These are phyloP conservation scores for Beauveria pseudobassiana DNA, from an alignment of 2,329 filamentous ascomycete species.

Conservation along the genomic window DNA sequence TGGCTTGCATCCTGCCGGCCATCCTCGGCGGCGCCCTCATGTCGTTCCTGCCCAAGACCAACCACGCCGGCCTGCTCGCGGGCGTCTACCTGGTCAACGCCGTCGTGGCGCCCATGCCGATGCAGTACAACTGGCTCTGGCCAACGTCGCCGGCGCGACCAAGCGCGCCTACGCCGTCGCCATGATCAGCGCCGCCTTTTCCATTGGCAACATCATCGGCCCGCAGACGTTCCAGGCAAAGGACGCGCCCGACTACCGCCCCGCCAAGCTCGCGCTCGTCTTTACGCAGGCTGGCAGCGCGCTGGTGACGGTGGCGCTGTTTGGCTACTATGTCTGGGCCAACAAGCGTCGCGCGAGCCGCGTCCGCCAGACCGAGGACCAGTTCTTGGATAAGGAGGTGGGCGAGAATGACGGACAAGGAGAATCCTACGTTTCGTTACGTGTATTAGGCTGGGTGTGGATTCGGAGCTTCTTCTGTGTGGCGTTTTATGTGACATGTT, in stretches of 20 bases:
- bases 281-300: slow-evolving; percentile 5
- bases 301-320: slow-evolving; percentile 14
- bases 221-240: slow-evolving; percentile 28
- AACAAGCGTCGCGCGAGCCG: slow-evolving; percentile 31
- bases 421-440: slow-evolving; percentile 52
- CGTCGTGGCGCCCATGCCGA: slow-evolving; percentile 36
- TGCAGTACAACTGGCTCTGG: slow-evolving; percentile 37
- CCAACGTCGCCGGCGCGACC: slow-evolving; percentile 33
- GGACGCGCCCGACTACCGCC: slow-evolving; percentile 28
- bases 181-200: slow-evolving; percentile 19
- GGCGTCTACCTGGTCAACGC: slow-evolving; percentile 46
- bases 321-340: slow-evolving; percentile 43
- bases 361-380: slow-evolving; percentile 31
- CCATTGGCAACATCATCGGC: slow-evolving; percentile 29
- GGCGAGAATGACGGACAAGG: slow-evolving; percentile 45
- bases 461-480: not conserved
- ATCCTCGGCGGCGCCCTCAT: slow-evolving; percentile 45
- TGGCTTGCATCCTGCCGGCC: slow-evolving; percentile 37
- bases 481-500: not conserved
- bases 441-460: slow-evolving; percentile 24
- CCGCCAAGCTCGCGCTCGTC: slow-evolving; percentile 24
- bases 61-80: slow-evolving; percentile 38
- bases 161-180: slow-evolving; percentile 11
- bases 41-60: slow-evolving; percentile 41
- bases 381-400: slow-evolving; percentile 35